These are phyloP conservation scores for Arthrocladium fulminans DNA, from an alignment of 2,329 filamentous ascomycete genomes.

Conservation along the genomic window DNA sequence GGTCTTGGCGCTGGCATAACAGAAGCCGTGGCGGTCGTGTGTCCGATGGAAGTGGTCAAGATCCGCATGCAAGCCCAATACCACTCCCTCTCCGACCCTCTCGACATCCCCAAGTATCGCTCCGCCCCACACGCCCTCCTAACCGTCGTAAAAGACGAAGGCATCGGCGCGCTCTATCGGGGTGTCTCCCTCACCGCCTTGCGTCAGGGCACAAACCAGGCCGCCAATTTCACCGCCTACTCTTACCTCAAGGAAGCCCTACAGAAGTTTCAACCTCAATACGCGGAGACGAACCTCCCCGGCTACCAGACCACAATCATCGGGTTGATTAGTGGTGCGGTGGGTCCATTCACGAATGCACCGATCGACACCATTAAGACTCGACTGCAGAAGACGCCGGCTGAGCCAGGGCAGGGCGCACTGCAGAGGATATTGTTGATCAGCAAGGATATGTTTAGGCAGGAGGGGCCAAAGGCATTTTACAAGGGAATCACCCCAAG, in stretches of 20 bases:
- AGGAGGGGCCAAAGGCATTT: constrained; percentile 89
- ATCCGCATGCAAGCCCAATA: constrained; percentile 96
- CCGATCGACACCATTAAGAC: constrained; percentile 99
- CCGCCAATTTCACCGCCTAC: constrained; percentile 98
- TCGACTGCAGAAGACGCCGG: constrained; percentile 79
- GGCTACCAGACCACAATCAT: constrained; percentile 86
- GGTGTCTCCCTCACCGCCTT: constrained; percentile 90
- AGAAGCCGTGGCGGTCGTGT: constrained; percentile 92
- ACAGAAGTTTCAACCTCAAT: constrained; percentile 62
- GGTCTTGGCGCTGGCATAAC: constrained; percentile 89
- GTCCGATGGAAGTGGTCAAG: constrained; percentile 98
- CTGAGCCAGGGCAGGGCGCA: constrained; percentile 70
- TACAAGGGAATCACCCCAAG: constrained; percentile 98
- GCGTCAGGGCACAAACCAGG: constrained; percentile 92
- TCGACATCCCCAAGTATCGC: constrained; percentile 93
- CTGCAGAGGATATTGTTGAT: constrained; percentile 70
- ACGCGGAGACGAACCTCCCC: constrained; percentile 58
- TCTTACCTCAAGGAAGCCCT: constrained; percentile 79
- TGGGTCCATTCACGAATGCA: constrained; percentile 92
- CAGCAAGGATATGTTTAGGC: constrained; percentile 76
- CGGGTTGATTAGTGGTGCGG: constrained; percentile 82
- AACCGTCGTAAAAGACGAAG: constrained; percentile 88
- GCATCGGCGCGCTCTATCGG: constrained; percentile 76
- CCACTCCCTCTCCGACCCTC: constrained; percentile 93
- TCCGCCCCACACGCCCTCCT: constrained; percentile 78